A percentile compares a stretch with the other conserved stretches of the same genome.
phyloP scores from a whole-genome alignment of 495 filamentous ascomycete species.

The Penicillium lividum region DNA sequence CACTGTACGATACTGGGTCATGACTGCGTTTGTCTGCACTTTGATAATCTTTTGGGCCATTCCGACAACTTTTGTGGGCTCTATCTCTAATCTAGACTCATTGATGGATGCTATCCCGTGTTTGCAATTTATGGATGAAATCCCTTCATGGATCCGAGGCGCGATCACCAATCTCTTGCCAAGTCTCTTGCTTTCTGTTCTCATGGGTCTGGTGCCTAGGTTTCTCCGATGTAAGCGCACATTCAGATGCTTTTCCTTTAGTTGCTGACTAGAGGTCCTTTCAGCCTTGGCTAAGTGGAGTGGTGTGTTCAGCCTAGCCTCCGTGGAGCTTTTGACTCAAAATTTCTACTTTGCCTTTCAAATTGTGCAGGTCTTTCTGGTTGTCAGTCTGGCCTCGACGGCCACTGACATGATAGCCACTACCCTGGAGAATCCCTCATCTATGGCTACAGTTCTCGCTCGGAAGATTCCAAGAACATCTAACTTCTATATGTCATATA shows the following conservation, averaged over 20 bases:
- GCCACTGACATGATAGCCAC: conserved; percentile 64
- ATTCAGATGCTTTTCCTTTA: no score
- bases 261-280: no score
- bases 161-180: conserved; percentile 79
- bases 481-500: conserved; percentile 91
- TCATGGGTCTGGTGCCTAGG: conserved; percentile 86
- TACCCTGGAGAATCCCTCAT: conserved; percentile 65
- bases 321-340: conserved; percentile 82
- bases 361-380: conserved; percentile 86
- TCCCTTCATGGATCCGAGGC: conserved; percentile 70
- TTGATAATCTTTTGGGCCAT: conserved; percentile 92
- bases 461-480: conserved; percentile 74
- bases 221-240: conserved; percentile 75
- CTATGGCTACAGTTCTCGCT: conserved; percentile 64
- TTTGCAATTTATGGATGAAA: conserved; percentile 65
- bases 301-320: conserved; percentile 72
- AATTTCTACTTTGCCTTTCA: conserved; percentile 91
- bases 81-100: conserved; percentile 76
- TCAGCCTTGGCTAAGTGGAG: conserved; percentile 71
- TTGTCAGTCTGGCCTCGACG: conserved; percentile 74
- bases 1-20: conserved; percentile 65
- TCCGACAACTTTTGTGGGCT: conserved; percentile 77
- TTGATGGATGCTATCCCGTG: conserved; percentile 60
- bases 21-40: conserved; percentile 66
- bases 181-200: conserved; percentile 67